Percentiles rank a stretch among this genome's conserved stretches.
Evolutionary conservation across 176 grass and related monocot genomes (phyloP).

Genomic region (Alopecurus myosuroides): DNA sequence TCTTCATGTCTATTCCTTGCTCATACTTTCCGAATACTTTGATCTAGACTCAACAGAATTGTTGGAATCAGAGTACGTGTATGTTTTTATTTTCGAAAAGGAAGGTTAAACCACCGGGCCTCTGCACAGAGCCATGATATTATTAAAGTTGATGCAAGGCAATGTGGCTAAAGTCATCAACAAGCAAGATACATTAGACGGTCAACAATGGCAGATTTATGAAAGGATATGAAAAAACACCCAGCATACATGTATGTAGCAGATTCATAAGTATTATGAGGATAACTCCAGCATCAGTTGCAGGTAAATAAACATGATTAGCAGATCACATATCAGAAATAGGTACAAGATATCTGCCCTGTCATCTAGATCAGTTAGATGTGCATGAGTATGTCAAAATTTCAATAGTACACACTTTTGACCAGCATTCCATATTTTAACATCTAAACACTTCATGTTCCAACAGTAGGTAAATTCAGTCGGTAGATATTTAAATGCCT

Average conservation of each 20-base stretch:
- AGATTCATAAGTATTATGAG: constrained; percentile 2
- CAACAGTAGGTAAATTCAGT: not conserved
- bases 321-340: constrained; percentile 13
- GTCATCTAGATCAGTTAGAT: constrained; percentile 17
- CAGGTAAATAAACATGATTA: constrained; percentile 1
- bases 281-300: not conserved
- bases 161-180: not conserved
- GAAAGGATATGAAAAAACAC: not conserved
- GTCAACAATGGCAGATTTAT: not conserved
- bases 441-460: not conserved
- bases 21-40: not conserved
- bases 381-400: constrained; percentile 1
- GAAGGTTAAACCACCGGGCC: not conserved
- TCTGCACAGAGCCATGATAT: not conserved
- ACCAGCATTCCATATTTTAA: constrained; percentile 23
- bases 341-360: constrained; percentile 3
- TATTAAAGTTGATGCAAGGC: not conserved
- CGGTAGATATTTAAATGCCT: constrained; percentile 22
- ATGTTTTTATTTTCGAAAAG: not conserved
- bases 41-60: not conserved
- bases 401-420: constrained; percentile 25
- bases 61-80: not conserved
- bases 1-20: constrained; percentile 2
- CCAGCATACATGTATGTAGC: not conserved
- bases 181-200: not conserved